Evolutionary conservation across 805 yeast genomes (phyloP).

Genomic region (Kregervanrija fluxuum): DNA sequence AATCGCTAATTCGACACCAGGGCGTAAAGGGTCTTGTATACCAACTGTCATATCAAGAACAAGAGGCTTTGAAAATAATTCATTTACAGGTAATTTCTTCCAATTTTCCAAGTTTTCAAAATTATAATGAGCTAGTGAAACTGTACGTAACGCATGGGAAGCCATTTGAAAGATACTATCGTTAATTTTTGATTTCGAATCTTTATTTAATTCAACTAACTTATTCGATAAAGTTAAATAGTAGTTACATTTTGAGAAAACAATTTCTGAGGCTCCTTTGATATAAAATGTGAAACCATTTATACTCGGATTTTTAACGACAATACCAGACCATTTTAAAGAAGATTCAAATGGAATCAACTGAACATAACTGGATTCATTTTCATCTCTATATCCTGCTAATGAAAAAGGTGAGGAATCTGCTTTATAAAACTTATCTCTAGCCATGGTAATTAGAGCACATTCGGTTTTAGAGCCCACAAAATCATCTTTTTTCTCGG

Average conservation of each 20-base stretch:
- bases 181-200: slow-evolving; percentile 20
- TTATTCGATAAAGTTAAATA: slow-evolving; percentile 7
- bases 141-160: slow-evolving; percentile 74
- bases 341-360: slow-evolving; percentile 86
- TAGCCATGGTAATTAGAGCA: slow-evolving; percentile 69
- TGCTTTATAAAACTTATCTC: slow-evolving; percentile 43
- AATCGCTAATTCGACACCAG: slow-evolving; percentile 87
- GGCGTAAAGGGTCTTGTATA: slow-evolving; percentile 89
- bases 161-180: slow-evolving; percentile 47
- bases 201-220: neutral
- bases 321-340: slow-evolving; percentile 87
- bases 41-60: slow-evolving; percentile 75
- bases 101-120: slow-evolving; percentile 41
- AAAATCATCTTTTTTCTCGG: slow-evolving; percentile 25
- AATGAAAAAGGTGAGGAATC: slow-evolving; percentile 28
- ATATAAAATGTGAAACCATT: slow-evolving; percentile 53
- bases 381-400: slow-evolving; percentile 35
- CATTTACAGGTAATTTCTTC: slow-evolving; percentile 22
- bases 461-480: slow-evolving; percentile 94
- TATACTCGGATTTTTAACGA: slow-evolving; percentile 38
- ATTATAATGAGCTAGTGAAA: slow-evolving; percentile 80
- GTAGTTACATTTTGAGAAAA: slow-evolving; percentile 50
- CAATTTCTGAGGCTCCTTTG: slow-evolving; percentile 94
- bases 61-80: slow-evolving; percentile 22
- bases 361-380: slow-evolving; percentile 45